phyloP scores from a whole-genome alignment of 257 asterid genomes.

The Agastache rugosa region DNA sequence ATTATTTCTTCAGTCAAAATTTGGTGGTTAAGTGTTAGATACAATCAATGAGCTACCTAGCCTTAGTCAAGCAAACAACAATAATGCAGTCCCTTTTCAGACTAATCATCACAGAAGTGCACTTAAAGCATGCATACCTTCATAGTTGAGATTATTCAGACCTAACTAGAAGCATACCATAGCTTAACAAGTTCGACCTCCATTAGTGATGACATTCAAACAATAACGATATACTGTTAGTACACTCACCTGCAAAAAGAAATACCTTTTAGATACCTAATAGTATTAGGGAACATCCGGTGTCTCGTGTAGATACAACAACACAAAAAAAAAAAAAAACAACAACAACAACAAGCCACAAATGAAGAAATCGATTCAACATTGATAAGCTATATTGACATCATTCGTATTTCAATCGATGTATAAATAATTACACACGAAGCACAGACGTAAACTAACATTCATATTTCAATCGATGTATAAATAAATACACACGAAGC shows the following conservation, averaged over 20 bases:
- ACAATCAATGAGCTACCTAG: constrained; percentile 4
- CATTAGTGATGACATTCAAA: background rate
- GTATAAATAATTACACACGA: background rate
- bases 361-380: constrained; percentile 19
- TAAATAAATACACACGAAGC: background rate
- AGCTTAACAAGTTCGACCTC: constrained; percentile 1
- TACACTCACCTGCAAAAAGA: background rate
- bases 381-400: background rate
- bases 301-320: background rate
- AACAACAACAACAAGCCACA: background rate
- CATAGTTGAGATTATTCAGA: background rate
- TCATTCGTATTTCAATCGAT: background rate
- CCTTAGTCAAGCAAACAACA: background rate
- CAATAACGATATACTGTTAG: constrained; percentile 1
- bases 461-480: background rate
- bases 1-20: background rate
- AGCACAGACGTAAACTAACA: constrained; percentile 3
- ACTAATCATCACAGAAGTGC: too few relatives aligned
- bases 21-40: background rate
- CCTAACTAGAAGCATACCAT: constrained; percentile 1
- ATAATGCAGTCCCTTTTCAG: background rate
- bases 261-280: constrained; percentile 14
- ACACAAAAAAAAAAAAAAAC: too few relatives aligned
- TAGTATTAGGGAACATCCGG: too few relatives aligned
- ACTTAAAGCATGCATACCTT: too few relatives aligned